These are phyloP conservation scores for Royoungia palumana DNA, from an alignment of 768 basidiomycete species.

Conservation along the genomic window DNA sequence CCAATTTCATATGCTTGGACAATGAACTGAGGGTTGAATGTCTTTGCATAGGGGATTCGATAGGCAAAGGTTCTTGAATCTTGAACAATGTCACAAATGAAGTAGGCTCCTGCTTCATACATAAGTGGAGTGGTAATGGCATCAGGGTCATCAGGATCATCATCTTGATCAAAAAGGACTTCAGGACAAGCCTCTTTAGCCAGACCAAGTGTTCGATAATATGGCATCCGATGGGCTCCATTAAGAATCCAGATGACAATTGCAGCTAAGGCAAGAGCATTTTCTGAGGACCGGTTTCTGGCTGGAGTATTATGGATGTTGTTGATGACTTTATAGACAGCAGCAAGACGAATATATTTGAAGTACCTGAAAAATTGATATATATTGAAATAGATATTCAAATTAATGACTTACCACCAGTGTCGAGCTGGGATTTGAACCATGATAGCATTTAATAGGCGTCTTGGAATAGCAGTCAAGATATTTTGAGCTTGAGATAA, in stretches of 20 bases:
- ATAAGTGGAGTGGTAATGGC: neutral
- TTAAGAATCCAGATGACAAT: conserved; percentile 7
- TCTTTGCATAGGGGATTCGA: neutral
- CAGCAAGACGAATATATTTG: conserved; percentile 1
- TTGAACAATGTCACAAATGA: neutral
- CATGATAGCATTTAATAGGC: neutral
- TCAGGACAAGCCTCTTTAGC: neutral
- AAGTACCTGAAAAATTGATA: conserved; percentile 9
- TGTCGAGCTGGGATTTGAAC: neutral
- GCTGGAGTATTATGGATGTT: neutral
- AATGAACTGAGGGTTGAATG: neutral
- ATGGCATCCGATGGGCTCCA: neutral
- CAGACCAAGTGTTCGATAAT: neutral
- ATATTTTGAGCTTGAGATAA: neutral
- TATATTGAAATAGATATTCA: too few relatives aligned
- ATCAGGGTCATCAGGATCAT: neutral
- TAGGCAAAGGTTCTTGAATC: neutral
- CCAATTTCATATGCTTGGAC: neutral
- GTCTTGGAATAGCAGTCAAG: neutral
- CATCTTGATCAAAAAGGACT: neutral
- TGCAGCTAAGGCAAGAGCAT: conserved; percentile 1
- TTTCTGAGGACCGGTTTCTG: neutral
- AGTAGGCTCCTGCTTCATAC: conserved; percentile 6
- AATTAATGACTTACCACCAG: conserved; percentile 5
- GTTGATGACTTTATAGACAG: fast-evolving